These are phyloP conservation scores for Gaultheria prostrata DNA, from an alignment of 148 eudicot species.

Conservation along the genomic window DNA sequence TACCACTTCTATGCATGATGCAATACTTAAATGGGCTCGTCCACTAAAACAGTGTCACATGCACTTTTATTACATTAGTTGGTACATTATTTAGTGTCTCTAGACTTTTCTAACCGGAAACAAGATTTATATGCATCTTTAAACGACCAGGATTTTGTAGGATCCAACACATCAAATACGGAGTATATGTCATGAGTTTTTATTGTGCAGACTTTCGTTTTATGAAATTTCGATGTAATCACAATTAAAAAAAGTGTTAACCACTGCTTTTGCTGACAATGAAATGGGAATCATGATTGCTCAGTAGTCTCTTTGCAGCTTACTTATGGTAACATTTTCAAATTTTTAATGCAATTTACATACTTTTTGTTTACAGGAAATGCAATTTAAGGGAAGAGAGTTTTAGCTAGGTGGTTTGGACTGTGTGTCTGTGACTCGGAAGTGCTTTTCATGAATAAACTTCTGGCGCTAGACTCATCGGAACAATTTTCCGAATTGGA, in stretches of 20 bases:
- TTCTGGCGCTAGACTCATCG: constrained; percentile 6
- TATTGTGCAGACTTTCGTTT: background rate
- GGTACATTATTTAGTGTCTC: too few species aligned
- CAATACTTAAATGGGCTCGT: too few species aligned
- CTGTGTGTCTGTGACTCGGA: background rate
- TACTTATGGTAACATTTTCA: background rate
- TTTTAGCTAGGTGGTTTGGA: constrained; percentile 35
- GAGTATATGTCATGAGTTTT: background rate
- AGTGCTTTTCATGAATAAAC: constrained; percentile 11
- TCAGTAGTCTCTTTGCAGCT: background rate
- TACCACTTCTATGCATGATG: too few species aligned
- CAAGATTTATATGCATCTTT: background rate
- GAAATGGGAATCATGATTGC: background rate
- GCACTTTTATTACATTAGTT: too few species aligned
- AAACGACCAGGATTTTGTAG: background rate
- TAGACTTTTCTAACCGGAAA: background rate
- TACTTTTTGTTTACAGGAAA: constrained; percentile 44
- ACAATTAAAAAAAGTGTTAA: background rate
- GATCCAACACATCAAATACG: background rate
- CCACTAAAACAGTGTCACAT: too few species aligned
- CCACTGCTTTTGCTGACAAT: background rate
- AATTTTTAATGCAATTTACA: background rate
- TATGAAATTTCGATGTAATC: background rate
- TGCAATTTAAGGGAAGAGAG: constrained; percentile 67
- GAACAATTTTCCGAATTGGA: constrained; percentile 10